Conservation (phyloP, 352 stramenopile genomes). For the Phytophthora pinifolia region DNA sequence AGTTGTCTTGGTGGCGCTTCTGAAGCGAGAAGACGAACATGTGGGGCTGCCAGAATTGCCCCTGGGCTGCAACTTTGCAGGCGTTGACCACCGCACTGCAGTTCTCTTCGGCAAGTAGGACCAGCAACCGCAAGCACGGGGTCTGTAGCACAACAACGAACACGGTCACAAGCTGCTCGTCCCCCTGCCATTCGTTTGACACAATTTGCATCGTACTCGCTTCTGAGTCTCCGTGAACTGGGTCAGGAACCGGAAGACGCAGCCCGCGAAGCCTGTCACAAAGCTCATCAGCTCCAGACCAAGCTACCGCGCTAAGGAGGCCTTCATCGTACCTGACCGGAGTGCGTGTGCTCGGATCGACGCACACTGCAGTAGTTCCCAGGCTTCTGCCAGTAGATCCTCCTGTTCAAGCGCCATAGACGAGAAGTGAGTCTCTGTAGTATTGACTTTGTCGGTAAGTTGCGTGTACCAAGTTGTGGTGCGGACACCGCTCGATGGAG, state of each 20-base stretch:
- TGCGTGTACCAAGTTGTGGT: conserved; percentile 48
- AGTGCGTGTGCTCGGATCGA: conserved; percentile 47
- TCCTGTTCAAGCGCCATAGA: conserved; percentile 33
- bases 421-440: not conserved
- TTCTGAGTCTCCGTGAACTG: conserved; percentile 54
- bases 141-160: conserved; percentile 35
- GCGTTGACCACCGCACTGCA: conserved; percentile 45
- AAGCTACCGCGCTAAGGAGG: not conserved
- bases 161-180: conserved; percentile 3
- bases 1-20: conserved; percentile 64
- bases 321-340: conserved; percentile 38
- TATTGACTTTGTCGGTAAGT: not conserved
- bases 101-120: conserved; percentile 59
- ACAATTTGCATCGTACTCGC: conserved; percentile 38
- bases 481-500: conserved; percentile 58
- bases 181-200: not conserved
- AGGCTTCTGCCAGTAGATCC: conserved; percentile 52
- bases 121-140: conserved; percentile 51
- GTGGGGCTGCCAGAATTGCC: conserved; percentile 71
- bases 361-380: conserved; percentile 49
- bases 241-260: conserved; percentile 58
- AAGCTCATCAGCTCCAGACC: not conserved
- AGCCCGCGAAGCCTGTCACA: conserved; percentile 51
- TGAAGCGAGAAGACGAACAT: conserved; percentile 81
- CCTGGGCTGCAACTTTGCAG: conserved; percentile 65